A percentile compares a stretch with the other conserved stretches of the same genome.
These are phyloP conservation scores for Colletotrichum siamense DNA, from an alignment of 2,329 filamentous ascomycete species.

Conservation along the genomic window DNA sequence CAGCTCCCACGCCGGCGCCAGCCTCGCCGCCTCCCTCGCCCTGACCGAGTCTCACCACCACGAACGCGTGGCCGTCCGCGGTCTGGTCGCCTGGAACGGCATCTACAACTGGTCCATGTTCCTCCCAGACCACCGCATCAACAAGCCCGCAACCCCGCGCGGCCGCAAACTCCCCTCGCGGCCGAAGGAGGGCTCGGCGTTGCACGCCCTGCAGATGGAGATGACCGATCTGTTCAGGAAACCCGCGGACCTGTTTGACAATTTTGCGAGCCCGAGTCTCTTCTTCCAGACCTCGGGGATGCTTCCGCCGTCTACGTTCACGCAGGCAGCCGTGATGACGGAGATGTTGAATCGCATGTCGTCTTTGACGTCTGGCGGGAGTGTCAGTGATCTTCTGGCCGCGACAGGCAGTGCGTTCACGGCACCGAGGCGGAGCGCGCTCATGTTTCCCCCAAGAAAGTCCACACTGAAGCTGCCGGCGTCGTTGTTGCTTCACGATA, in stretches of 20 bases:
- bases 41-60: conserved; percentile 58
- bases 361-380: conserved; percentile 12
- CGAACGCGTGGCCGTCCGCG: conserved; percentile 52
- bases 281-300: conserved; percentile 63
- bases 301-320: conserved; percentile 50
- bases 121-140: conserved; percentile 56
- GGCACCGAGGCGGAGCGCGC: conserved; percentile 43
- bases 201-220: conserved; percentile 41
- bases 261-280: conserved; percentile 63
- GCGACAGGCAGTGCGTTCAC: conserved; percentile 21
- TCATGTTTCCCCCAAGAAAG: conserved; percentile 52
- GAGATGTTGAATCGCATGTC: conserved; percentile 26
- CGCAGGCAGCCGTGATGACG: conserved; percentile 27
- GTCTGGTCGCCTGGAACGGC: conserved; percentile 62
- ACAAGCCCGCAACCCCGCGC: conserved; percentile 28
- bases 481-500: conserved; percentile 53
- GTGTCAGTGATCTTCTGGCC: conserved; percentile 10
- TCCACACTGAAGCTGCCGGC: conserved; percentile 56
- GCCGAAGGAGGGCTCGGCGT: conserved; percentile 36
- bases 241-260: conserved; percentile 60
- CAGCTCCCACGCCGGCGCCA: conserved; percentile 63
- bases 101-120: conserved; percentile 71
- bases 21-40: conserved; percentile 61
- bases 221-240: conserved; percentile 50
- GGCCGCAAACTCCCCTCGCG: conserved; percentile 20